phyloP scores from a whole-genome alignment of 23 red algal species.

The Gracilaria caudata region DNA sequence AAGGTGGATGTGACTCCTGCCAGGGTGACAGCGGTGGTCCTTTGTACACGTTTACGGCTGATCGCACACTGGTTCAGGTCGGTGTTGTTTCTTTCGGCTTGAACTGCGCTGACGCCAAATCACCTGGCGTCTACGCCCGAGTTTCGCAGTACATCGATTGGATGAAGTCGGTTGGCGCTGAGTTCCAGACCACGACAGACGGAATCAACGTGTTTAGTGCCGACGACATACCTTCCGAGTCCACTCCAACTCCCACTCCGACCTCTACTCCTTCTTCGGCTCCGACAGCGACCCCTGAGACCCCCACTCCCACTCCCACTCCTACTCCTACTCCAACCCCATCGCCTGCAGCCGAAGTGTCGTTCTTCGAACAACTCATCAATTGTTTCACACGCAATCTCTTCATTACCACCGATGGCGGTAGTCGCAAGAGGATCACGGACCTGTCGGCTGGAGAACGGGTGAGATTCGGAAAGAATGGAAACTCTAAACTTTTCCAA shows the following conservation, averaged over 20 bases:
- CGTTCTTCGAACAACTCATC: background rate
- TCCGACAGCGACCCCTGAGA: background rate
- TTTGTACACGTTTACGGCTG: background rate
- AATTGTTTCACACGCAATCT: constrained; percentile 44
- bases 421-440: background rate
- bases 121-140: constrained; percentile 54
- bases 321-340: too few relatives aligned
- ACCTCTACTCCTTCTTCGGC: background rate
- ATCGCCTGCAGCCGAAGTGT: background rate
- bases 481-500: constrained; percentile 38
- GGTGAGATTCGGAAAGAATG: constrained; percentile 38
- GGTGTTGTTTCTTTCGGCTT: constrained; percentile 43
- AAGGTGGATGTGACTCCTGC: constrained; percentile 64
- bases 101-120: constrained; percentile 20
- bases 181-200: background rate
- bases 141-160: constrained; percentile 42
- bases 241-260: background rate
- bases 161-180: constrained; percentile 40
- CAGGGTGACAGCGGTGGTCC: constrained; percentile 46
- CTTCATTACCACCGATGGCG: constrained; percentile 3
- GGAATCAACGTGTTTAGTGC: background rate
- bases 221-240: background rate
- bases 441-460: constrained; percentile 44
- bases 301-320: background rate
- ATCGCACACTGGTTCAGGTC: constrained; percentile 18